A percentile compares a stretch with the other conserved stretches of the same genome.
phyloP scores from a whole-genome alignment of 257 asterid genomes.

The Misopates orontium region DNA sequence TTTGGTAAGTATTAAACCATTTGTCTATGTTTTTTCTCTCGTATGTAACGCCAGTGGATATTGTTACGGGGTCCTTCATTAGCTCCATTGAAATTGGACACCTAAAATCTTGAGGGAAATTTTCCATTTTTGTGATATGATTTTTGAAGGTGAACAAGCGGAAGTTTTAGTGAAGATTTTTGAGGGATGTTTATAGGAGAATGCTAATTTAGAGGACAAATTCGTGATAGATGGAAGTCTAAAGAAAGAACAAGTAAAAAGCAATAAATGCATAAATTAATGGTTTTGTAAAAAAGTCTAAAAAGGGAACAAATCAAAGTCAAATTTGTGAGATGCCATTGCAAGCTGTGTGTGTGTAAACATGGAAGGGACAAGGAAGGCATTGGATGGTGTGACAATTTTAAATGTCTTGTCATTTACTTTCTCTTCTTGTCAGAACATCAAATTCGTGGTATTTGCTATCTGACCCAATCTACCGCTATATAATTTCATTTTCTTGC shows the following conservation, averaged over 20 bases:
- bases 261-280: too few species aligned
- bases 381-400: constrained; percentile 26
- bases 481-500: too few species aligned
- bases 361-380: constrained; percentile 38
- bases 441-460: constrained; percentile 2
- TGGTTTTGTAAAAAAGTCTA: too few species aligned
- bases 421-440: constrained; percentile 1
- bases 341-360: constrained; percentile 37
- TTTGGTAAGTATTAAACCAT: constrained; percentile 68
- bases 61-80: constrained; percentile 88
- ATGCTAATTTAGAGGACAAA: neutral
- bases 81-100: constrained; percentile 95
- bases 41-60: constrained; percentile 84
- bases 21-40: constrained; percentile 68
- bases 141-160: too few species aligned
- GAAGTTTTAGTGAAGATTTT: too few species aligned
- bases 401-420: constrained; percentile 27
- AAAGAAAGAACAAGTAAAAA: constrained; percentile 9
- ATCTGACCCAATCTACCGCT: neutral
- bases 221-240: constrained; percentile 35
- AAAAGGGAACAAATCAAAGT: constrained; percentile 47
- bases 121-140: too few species aligned
- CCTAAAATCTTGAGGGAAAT: constrained; percentile 69
- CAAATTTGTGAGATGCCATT: constrained; percentile 34
- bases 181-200: neutral